Percentiles rank a stretch among this genome's conserved stretches.
Conservation (phyloP, 169 alveolate species). For the Plasmodium berghei region DNA sequence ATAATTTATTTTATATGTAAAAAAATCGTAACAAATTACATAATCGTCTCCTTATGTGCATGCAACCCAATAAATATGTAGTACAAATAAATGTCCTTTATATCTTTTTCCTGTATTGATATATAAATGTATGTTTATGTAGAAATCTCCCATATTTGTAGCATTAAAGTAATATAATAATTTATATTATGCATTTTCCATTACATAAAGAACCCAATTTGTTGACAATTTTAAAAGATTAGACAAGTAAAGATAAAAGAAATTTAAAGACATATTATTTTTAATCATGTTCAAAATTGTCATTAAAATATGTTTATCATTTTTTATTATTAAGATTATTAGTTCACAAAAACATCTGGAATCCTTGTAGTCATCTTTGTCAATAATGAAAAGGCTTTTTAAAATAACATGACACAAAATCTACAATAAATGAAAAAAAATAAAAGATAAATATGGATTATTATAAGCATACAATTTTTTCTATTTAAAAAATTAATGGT, state of each 20-base stretch:
- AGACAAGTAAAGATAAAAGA: constrained; percentile 61
- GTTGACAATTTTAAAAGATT: constrained; percentile 18
- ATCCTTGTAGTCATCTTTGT: constrained; percentile 30
- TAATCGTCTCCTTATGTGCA: constrained; percentile 33
- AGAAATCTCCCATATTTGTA: not conserved
- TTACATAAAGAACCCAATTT: constrained; percentile 32
- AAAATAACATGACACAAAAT: constrained; percentile 53
- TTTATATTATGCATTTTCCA: not conserved
- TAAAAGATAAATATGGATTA: not conserved
- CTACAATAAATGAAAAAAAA: constrained; percentile 13
- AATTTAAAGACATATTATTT: constrained; percentile 40
- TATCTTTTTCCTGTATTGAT: constrained; percentile 29
- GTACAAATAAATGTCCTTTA: constrained; percentile 66
- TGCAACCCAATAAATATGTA: constrained; percentile 64
- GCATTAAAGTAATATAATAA: not conserved
- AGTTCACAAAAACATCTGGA: constrained; percentile 61
- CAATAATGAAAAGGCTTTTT: constrained; percentile 38
- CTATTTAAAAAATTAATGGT: not conserved
- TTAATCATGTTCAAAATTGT: constrained; percentile 40
- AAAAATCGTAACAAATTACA: constrained; percentile 9
- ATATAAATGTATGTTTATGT: not conserved
- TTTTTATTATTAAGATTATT: constrained; percentile 43
- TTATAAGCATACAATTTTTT: not conserved
- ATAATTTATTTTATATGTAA: no score
- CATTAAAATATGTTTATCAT: constrained; percentile 35